Evolutionary conservation across 2,329 filamentous ascomycete species (phyloP).

Genomic region (Domatiomyces catenatus): DNA sequence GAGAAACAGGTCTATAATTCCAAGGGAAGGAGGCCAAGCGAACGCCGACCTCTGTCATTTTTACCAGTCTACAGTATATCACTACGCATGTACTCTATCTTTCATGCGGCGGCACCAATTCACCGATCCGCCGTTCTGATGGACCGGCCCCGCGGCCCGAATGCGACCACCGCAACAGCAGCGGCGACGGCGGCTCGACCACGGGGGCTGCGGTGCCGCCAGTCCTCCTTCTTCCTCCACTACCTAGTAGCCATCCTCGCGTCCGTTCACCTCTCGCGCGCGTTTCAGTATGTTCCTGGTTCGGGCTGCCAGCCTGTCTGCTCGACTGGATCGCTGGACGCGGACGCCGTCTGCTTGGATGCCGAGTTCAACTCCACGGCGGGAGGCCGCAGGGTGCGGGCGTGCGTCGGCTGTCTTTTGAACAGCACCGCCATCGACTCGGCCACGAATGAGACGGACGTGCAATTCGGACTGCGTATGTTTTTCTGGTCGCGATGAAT

Average conservation of each 20-base stretch:
- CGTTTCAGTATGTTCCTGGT: constrained; percentile 12
- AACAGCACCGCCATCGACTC: constrained; percentile 24
- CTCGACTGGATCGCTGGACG: constrained; percentile 21
- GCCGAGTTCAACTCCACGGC: constrained; percentile 21
- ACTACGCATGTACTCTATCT: too few relatives aligned
- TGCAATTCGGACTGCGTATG: constrained; percentile 32
- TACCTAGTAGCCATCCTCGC: background rate
- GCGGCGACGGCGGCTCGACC: background rate
- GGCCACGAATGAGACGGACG: constrained; percentile 26
- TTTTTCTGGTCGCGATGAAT: too few relatives aligned
- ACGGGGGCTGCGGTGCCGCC: background rate
- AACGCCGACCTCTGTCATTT: too few relatives aligned
- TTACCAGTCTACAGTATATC: too few relatives aligned
- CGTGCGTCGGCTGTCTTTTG: constrained; percentile 29
- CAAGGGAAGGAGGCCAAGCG: too few relatives aligned
- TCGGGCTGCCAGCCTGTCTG: constrained; percentile 15
- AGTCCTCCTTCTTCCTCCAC: background rate
- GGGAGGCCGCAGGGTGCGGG: constrained; percentile 24
- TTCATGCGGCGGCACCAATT: background rate
- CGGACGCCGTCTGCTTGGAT: constrained; percentile 30
- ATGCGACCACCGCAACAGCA: background rate
- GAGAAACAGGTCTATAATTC: too few relatives aligned
- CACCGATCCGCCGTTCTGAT: background rate
- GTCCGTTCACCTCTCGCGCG: constrained; percentile 8
- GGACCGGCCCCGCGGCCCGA: background rate